A percentile compares a stretch with the other conserved stretches of the same genome.
Evolutionary conservation across 352 stramenopile genomes (phyloP).

Genomic region (Pythium dissotocum): DNA sequence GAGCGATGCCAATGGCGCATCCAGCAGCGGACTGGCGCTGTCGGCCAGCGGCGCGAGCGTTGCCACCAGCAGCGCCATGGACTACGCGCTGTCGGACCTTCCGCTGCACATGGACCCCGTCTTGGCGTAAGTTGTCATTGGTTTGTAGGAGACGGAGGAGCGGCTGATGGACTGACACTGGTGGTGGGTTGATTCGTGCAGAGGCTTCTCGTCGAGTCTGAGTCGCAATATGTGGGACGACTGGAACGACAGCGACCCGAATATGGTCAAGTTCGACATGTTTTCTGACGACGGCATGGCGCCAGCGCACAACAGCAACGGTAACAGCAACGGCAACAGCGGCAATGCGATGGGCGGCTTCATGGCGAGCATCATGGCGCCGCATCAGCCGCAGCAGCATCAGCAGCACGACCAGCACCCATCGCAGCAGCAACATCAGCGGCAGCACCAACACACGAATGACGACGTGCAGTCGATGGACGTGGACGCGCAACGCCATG

Average conservation of each 20-base stretch:
- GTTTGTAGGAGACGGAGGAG: background rate
- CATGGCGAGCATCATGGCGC: background rate
- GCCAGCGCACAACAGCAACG: background rate
- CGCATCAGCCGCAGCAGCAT: constrained; percentile 3
- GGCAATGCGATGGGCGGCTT: background rate
- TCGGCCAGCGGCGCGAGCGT: background rate
- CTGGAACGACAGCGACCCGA: constrained; percentile 81
- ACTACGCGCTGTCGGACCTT: constrained; percentile 51
- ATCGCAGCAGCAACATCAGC: constrained; percentile 2
- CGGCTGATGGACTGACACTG: background rate
- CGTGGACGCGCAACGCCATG: constrained; percentile 14
- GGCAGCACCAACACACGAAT: background rate
- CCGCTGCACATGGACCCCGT: constrained; percentile 68
- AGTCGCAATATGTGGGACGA: constrained; percentile 88
- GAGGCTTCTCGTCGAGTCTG: constrained; percentile 75
- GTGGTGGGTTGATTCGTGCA: constrained; percentile 23
- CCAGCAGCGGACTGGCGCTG: constrained; percentile 2
- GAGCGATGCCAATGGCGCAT: constrained; percentile 6
- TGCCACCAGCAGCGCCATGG: constrained; percentile 6
- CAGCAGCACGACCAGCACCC: constrained; percentile 25
- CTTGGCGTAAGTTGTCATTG: constrained; percentile 46
- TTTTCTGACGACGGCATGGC: constrained; percentile 34
- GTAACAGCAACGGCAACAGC: constrained; percentile 4
- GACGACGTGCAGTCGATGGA: constrained; percentile 10
- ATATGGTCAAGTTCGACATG: constrained; percentile 74